These are phyloP conservation scores for Myotisia sp. DNA, from an alignment of 2,329 filamentous ascomycete species.

Conservation along the genomic window DNA sequence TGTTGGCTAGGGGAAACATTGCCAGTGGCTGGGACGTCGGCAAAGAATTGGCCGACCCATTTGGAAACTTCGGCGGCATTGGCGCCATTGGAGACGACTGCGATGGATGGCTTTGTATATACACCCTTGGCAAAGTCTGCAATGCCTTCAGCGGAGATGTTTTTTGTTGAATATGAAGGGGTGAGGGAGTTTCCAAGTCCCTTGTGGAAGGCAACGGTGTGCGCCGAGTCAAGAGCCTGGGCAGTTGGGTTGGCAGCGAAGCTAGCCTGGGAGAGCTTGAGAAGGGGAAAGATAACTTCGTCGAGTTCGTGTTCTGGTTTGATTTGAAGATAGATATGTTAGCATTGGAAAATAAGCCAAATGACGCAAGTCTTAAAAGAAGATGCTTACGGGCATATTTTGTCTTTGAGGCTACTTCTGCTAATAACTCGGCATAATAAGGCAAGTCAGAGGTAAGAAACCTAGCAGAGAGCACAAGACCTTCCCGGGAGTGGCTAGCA, in stretches of 20 bases:
- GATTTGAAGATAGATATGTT: constrained; percentile 6
- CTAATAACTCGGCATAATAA: constrained; percentile 92
- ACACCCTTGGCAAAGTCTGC: constrained; percentile 61
- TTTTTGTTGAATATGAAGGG: constrained; percentile 60
- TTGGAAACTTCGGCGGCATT: constrained; percentile 61
- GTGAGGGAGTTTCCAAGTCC: constrained; percentile 71
- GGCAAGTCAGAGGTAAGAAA: constrained; percentile 92
- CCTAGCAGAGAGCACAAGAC: constrained; percentile 79
- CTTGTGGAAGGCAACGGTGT: constrained; percentile 79
- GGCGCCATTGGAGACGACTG: constrained; percentile 79
- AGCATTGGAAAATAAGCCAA: constrained; percentile 3
- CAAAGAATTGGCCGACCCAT: constrained; percentile 91
- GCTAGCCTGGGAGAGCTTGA: constrained; percentile 64
- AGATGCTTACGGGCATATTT: constrained; percentile 56
- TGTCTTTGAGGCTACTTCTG: constrained; percentile 76
- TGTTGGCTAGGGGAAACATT: constrained; percentile 45
- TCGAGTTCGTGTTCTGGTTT: constrained; percentile 67
- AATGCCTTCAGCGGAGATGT: constrained; percentile 62
- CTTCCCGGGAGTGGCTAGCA: constrained; percentile 83
- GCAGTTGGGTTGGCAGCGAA: constrained; percentile 48
- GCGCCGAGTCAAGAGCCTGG: constrained; percentile 72
- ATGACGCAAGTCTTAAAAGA: constrained; percentile 2
- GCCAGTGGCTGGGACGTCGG: constrained; percentile 44
- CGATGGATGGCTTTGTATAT: constrained; percentile 82
- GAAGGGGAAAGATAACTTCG: constrained; percentile 67